These are phyloP conservation scores for Trichoderma virens DNA, from an alignment of 495 filamentous ascomycete genomes.

Conservation along the genomic window DNA sequence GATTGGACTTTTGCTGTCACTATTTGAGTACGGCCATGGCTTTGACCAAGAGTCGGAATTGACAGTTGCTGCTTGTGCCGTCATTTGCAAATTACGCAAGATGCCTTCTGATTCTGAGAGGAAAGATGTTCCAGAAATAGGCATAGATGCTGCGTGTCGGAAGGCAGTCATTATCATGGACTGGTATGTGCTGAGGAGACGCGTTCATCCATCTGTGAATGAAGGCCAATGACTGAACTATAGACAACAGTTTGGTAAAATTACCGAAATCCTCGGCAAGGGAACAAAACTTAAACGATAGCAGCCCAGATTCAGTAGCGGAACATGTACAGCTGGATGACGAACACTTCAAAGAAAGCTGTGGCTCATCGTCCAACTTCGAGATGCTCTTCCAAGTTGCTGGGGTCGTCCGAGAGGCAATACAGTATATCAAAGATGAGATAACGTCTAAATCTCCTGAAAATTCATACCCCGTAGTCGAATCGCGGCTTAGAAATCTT, in stretches of 20 bases:
- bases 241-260: neutral
- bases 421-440: neutral
- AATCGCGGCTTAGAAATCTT: neutral
- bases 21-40: neutral
- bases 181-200: neutral
- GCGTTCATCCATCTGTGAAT: neutral
- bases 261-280: neutral
- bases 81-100: neutral
- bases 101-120: neutral
- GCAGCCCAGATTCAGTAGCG: neutral
- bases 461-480: neutral
- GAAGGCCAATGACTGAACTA: neutral
- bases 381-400: neutral
- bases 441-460: neutral
- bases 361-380: neutral
- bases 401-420: neutral
- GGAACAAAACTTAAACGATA: neutral
- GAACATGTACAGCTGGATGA: too few species aligned
- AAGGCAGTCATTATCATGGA: neutral
- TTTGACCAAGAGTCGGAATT: neutral
- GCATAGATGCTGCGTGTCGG: neutral
- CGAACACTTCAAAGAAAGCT: neutral
- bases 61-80: neutral
- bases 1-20: neutral
- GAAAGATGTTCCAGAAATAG: neutral